Conservation (phyloP, 257 asterid species). For the Solanum virginianum region DNA sequence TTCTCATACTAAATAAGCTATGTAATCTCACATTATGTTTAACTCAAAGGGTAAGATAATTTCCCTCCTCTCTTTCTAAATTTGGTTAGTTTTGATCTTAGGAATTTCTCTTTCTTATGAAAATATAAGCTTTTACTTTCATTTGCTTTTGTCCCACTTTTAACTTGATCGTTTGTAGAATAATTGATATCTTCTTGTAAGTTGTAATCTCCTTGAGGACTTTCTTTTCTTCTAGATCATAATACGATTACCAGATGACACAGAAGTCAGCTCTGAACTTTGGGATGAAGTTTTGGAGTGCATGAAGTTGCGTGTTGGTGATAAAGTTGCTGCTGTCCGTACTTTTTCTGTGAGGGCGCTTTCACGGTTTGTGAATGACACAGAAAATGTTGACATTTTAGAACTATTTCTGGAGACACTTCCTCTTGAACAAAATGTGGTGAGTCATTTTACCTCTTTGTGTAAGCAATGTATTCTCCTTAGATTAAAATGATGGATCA, state of each 20-base stretch:
- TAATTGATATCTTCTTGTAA: background rate
- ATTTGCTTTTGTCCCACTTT: background rate
- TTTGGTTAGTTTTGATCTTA: background rate
- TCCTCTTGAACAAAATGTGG: slow-evolving; percentile 65
- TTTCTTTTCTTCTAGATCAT: slow-evolving; percentile 41
- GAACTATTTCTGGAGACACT: slow-evolving; percentile 65
- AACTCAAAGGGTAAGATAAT: background rate
- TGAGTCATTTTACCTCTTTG: slow-evolving; percentile 9
- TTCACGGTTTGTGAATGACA: slow-evolving; percentile 70
- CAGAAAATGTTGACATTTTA: slow-evolving; percentile 67
- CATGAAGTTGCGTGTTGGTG: slow-evolving; percentile 61
- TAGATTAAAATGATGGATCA: background rate
- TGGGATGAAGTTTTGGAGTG: slow-evolving; percentile 93
- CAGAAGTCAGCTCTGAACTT: slow-evolving; percentile 79
- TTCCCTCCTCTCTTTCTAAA: background rate
- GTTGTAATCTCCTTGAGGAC: background rate
- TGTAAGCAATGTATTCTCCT: background rate
- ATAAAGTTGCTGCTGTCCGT: slow-evolving; percentile 71
- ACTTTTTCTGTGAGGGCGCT: slow-evolving; percentile 84
- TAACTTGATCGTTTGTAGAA: background rate
- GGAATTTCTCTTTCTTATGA: background rate
- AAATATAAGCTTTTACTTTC: background rate
- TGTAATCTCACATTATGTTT: background rate
- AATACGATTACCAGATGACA: slow-evolving; percentile 87
- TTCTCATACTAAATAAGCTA: background rate